Percentiles rank a stretch among this genome's conserved stretches.
These are phyloP conservation scores for Mycena maculata DNA, from an alignment of 768 basidiomycete species.

Conservation along the genomic window DNA sequence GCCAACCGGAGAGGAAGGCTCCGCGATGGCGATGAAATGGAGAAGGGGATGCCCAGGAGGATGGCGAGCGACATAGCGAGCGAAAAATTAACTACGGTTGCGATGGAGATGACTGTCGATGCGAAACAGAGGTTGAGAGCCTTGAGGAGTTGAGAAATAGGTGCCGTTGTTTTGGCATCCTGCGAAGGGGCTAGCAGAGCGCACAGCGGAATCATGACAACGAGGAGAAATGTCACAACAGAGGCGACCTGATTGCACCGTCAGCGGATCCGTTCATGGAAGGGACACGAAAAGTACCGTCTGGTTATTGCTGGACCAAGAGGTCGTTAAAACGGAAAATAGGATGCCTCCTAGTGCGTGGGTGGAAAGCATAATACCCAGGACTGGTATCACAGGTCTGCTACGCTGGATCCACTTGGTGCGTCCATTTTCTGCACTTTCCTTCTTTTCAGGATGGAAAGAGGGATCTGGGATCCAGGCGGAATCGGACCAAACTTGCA, in stretches of 20 bases:
- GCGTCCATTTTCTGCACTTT: constrained; percentile 11
- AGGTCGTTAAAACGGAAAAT: constrained; percentile 60
- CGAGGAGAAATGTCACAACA: constrained; percentile 37
- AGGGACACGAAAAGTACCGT: constrained; percentile 46
- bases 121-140: constrained; percentile 84
- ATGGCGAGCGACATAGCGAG: constrained; percentile 81
- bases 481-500: constrained; percentile 76
- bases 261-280: constrained; percentile 8
- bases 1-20: constrained; percentile 38
- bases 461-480: constrained; percentile 58
- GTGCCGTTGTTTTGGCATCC: constrained; percentile 45
- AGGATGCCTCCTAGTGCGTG: constrained; percentile 65
- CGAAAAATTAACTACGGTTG: constrained; percentile 92
- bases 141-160: constrained; percentile 66
- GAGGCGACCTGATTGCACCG: constrained; percentile 10
- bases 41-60: constrained; percentile 74
- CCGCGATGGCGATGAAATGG: constrained; percentile 51
- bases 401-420: constrained; percentile 58
- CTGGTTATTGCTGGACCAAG: constrained; percentile 55
- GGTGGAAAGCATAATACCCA: constrained; percentile 66
- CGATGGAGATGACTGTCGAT: constrained; percentile 87
- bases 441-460: constrained; percentile 33
- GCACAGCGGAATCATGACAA: constrained; percentile 47
- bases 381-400: constrained; percentile 65
- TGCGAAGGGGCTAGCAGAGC: constrained; percentile 44